These are phyloP conservation scores for Fibroporia radiculosa DNA, from an alignment of 768 basidiomycete species.

Conservation along the genomic window DNA sequence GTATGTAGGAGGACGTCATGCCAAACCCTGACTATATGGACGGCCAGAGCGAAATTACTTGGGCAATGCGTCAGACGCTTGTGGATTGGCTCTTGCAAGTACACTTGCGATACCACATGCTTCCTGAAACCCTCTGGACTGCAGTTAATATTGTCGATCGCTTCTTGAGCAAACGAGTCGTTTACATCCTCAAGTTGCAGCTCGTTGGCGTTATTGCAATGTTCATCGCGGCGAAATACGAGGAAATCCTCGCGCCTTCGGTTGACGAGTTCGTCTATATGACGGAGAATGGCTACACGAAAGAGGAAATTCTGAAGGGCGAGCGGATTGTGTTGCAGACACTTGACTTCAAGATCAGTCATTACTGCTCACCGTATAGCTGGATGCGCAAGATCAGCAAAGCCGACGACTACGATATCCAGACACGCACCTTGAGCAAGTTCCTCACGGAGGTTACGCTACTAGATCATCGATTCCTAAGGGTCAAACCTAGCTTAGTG, in stretches of 20 bases:
- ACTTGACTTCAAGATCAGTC: conserved; percentile 90
- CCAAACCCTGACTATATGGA: conserved; percentile 91
- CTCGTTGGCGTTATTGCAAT: conserved; percentile 98
- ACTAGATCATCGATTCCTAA: conserved; percentile 85
- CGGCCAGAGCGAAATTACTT: conserved; percentile 84
- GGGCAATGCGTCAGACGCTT: conserved; percentile 93
- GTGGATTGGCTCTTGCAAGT: conserved; percentile 99
- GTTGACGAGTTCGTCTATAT: conserved; percentile 99
- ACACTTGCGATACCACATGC: conserved; percentile 97
- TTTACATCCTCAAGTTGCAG: conserved; percentile 80
- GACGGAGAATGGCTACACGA: conserved; percentile 90
- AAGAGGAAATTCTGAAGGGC: conserved; percentile 96
- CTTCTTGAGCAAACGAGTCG: conserved; percentile 61
- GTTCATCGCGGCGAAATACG: conserved; percentile 99
- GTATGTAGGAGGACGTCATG: conserved; percentile 70
- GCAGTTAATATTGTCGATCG: conserved; percentile 91
- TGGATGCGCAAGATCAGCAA: conserved; percentile 99
- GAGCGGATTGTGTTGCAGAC: conserved; percentile 95
- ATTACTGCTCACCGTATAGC: conserved; percentile 98
- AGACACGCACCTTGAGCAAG: conserved; percentile 95
- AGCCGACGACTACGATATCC: conserved; percentile 97
- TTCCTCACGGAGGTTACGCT: conserved; percentile 96
- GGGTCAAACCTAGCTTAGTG: conserved; percentile 87
- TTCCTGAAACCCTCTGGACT: conserved; percentile 99
- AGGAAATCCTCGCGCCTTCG: conserved; percentile 95